Base-by-base conservation (phyloP, 495 filamentous ascomycete species). In the Chaetomidium leptoderma region DNA sequence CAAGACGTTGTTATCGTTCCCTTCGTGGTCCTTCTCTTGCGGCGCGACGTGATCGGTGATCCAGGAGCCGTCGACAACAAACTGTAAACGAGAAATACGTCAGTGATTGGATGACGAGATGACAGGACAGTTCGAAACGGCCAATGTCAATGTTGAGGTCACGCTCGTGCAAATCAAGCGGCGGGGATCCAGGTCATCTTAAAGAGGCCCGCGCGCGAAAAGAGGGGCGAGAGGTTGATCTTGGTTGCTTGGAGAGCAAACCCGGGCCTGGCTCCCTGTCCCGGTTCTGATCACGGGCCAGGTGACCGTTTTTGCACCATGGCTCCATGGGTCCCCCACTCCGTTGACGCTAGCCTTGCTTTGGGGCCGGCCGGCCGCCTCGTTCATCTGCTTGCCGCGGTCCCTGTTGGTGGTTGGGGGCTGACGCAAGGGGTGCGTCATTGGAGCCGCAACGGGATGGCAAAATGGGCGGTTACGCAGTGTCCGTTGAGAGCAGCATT, bases 1-100 rank as follows among this genome's bases (percentile, higher is more conserved):
- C 30, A 98, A 79, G 50, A 97, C 78, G 83, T 96, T 97, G 78
- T 97, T 97, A 54, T 88, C 76, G 78, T 91, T 93, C 59, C 86
- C 83, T 49, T 81, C 72, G 44, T 78, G 78, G 78, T 96, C 93
- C 58, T 77, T 80, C 73, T 95, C 90, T 72, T 88, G 82, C 27
- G 88, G 88, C 23, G 83, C 85, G 49, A 83, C 81, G 63, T 83
- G 84, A 68, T 96, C 88, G 60, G 84, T 88, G 23, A 81, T 83
- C 93, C 93, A 98, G 57, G 76, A 80, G 42, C 83, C 86, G 81
- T 98, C 91, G 44, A 95, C 92, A 62, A 97, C 88, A 73, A 95
- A 97, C 90, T 96, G 61, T 55, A 32, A 27, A 45, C 0, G 23
- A 37, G 14, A 26, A 43, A 37, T 54, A 39, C 17, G 61, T 66